Conservation (phyloP, 108 stramenopile genomes). For the Pelagomonas calceolata region DNA sequence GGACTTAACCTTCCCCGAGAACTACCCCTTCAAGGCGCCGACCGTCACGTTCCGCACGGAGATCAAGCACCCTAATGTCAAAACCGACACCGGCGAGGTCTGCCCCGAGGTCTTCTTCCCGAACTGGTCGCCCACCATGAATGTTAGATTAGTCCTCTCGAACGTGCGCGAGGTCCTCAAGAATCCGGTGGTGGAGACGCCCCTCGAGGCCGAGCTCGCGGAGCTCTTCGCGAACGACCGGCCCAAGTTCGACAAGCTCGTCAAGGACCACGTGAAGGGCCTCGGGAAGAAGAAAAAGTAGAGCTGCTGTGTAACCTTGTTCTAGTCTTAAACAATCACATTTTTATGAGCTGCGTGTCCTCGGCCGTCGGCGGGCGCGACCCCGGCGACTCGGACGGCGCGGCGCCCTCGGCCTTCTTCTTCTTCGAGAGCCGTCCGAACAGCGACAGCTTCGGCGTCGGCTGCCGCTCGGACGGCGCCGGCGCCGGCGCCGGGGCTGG, state of each 20-base stretch:
- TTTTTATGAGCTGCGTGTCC: too few relatives aligned
- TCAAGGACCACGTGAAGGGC: too few relatives aligned
- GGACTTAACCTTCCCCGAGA: slow-evolving; percentile 51
- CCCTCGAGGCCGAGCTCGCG: slow-evolving; percentile 26
- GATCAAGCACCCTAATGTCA: slow-evolving; percentile 70
- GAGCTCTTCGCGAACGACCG: background rate
- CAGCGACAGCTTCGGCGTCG: too few relatives aligned
- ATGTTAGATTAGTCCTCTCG: slow-evolving; percentile 36
- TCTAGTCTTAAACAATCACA: too few relatives aligned
- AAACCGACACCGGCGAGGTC: slow-evolving; percentile 62
- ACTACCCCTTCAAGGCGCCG: slow-evolving; percentile 83
- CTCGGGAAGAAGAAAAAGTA: too few relatives aligned
- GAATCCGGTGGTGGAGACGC: slow-evolving; percentile 45
- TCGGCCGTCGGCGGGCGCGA: too few relatives aligned
- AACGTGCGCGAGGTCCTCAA: slow-evolving; percentile 38
- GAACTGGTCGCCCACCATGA: slow-evolving; percentile 59
- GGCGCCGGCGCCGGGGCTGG: too few relatives aligned
- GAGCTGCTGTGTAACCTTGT: too few relatives aligned
- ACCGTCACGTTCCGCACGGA: slow-evolving; percentile 60
- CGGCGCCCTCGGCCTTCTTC: too few relatives aligned
- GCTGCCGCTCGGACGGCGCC: too few relatives aligned
- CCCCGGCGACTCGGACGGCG: too few relatives aligned
- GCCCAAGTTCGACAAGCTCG: background rate
- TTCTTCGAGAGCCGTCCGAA: too few relatives aligned
- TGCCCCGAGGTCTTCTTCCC: slow-evolving; percentile 59